phyloP scores from a whole-genome alignment of 2,329 filamentous ascomycete genomes.

The Exophiala calicioides region DNA sequence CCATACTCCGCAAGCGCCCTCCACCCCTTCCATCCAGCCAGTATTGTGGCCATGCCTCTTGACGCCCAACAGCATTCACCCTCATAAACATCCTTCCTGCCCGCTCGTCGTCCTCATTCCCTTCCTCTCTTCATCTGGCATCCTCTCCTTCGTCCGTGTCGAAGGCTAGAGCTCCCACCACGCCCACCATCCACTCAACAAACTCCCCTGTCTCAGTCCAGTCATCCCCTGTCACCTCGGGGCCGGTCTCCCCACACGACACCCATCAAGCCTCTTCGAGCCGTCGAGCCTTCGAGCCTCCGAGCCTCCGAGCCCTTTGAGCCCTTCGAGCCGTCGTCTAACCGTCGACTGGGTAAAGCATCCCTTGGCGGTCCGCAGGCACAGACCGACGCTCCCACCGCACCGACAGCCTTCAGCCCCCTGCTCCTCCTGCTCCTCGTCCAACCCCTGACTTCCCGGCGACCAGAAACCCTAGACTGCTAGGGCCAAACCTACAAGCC shows the following conservation, averaged over 20 bases:
- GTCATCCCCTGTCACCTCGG: too few species aligned
- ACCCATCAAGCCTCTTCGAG: slow-evolving; percentile 17
- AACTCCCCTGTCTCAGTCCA: slow-evolving; percentile 15
- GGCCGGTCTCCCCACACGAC: slow-evolving; percentile 26
- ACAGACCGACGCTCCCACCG: slow-evolving; percentile 8
- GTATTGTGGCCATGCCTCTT: slow-evolving; percentile 6
- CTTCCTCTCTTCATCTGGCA: slow-evolving; percentile 1
- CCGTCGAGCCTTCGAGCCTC: slow-evolving; percentile 4
- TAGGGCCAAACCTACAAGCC: slow-evolving; percentile 17
- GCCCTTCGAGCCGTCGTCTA: slow-evolving; percentile 4
- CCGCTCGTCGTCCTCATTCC: slow-evolving; percentile 3
- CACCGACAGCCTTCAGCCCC: slow-evolving; percentile 14
- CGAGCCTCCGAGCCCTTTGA: background rate
- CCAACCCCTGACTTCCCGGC: slow-evolving; percentile 19
- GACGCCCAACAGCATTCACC: background rate
- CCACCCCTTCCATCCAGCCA: background rate
- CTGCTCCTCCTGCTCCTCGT: slow-evolving; percentile 18
- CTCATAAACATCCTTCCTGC: slow-evolving; percentile 6
- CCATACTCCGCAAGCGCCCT: slow-evolving; percentile 15
- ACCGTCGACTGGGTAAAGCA: background rate
- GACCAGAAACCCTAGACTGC: slow-evolving; percentile 21
- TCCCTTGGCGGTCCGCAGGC: slow-evolving; percentile 1
- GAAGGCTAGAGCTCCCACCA: slow-evolving; percentile 18
- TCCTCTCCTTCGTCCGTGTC: slow-evolving; percentile 21
- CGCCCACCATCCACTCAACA: slow-evolving; percentile 9